Conservation (phyloP, 2,329 filamentous ascomycete genomes). For the Epichloe baconii region DNA sequence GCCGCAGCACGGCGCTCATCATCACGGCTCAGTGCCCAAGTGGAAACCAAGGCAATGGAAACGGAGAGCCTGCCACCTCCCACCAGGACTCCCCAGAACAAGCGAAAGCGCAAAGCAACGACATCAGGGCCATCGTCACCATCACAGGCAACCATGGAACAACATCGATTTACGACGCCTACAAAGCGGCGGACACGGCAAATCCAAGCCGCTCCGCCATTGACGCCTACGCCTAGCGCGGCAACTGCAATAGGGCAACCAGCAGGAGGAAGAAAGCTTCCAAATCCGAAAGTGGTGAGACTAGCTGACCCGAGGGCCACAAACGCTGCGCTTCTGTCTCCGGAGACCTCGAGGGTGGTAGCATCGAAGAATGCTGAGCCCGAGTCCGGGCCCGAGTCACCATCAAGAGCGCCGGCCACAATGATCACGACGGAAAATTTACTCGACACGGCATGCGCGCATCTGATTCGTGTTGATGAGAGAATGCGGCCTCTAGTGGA, state of each 20-base stretch:
- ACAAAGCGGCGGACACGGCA: conserved; percentile 18
- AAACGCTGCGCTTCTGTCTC: conserved; percentile 60
- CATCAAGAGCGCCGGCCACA: conserved; percentile 24
- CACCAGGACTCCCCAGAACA: conserved; percentile 10
- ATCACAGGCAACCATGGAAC: conserved; percentile 10
- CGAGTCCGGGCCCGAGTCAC: conserved; percentile 23
- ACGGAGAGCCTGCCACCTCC: conserved; percentile 10
- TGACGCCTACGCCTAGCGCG: conserved; percentile 35
- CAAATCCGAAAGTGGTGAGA: conserved; percentile 31
- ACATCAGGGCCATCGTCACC: conserved; percentile 4
- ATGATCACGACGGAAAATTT: conserved; percentile 54
- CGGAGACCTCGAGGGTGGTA: conserved; percentile 52
- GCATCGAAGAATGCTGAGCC: conserved; percentile 31
- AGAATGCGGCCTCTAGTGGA: conserved; percentile 61
- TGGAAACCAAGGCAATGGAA: conserved; percentile 6
- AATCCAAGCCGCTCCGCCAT: conserved; percentile 19
- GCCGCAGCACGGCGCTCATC: conserved; percentile 26
- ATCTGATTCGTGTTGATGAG: conserved; percentile 61
- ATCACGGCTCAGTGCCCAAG: conserved; percentile 26
- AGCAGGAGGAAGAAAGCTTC: conserved; percentile 23
- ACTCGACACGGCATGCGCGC: conserved; percentile 60
- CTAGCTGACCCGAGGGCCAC: conserved; percentile 51
- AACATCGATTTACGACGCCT: conserved; percentile 16
- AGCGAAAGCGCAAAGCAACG: conserved; percentile 23
- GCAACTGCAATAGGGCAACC: conserved; percentile 25